Percentiles rank a stretch among this genome's conserved stretches.
Conservation (phyloP, 768 basidiomycete genomes). For the Leccinum aurantiacum region DNA sequence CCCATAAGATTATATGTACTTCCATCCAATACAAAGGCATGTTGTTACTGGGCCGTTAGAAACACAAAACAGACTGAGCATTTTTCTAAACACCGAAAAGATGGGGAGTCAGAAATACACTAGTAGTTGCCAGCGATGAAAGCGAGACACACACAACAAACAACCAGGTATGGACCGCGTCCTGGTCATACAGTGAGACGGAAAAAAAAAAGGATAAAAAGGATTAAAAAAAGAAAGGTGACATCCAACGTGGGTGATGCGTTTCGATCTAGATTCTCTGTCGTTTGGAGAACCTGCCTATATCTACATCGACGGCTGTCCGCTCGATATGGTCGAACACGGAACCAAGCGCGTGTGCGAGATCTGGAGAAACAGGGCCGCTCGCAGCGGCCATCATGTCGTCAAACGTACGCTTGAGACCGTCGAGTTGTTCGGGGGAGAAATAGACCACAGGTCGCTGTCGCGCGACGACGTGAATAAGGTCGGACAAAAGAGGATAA, state of each 20-base stretch:
- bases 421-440: constrained; percentile 32
- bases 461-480: not conserved
- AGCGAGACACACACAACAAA: not conserved
- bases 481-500: not conserved
- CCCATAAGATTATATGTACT: constrained; percentile 11
- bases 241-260: not conserved
- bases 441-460: constrained; percentile 31
- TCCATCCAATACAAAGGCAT: constrained; percentile 16
- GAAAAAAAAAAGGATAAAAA: not conserved
- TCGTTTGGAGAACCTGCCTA: constrained; percentile 27
- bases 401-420: constrained; percentile 33
- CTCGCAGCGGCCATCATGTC: constrained; percentile 32
- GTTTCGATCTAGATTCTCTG: constrained; percentile 20
- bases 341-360: constrained; percentile 33
- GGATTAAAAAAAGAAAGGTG: not conserved
- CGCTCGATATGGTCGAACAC: constrained; percentile 37
- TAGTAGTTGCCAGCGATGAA: not conserved
- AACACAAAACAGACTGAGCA: constrained; percentile 5
- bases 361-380: constrained; percentile 31
- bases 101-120: constrained; percentile 1
- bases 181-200: not conserved
- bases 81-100: too few relatives aligned
- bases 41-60: constrained; percentile 1
- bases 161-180: not conserved
- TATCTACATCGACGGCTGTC: constrained; percentile 28